Evolutionary conservation across 2,329 filamentous ascomycete genomes (phyloP).

Genomic region (Ambrosiella xylebori): DNA sequence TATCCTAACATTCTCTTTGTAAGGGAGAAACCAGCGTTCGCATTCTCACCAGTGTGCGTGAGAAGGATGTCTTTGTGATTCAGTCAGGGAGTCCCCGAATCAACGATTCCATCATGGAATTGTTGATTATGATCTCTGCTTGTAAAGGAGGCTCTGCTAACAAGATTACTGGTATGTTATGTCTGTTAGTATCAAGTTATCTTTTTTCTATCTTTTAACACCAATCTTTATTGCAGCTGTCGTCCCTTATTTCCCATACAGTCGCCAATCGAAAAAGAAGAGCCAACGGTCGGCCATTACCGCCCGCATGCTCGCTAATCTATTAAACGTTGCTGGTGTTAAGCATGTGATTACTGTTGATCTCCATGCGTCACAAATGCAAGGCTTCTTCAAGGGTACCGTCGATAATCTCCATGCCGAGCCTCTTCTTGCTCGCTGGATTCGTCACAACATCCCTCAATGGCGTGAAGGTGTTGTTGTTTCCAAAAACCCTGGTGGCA

Average conservation of each 20-base stretch:
- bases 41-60: conserved; percentile 62
- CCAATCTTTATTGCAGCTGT: conserved; percentile 40
- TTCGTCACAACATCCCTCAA: conserved; percentile 67
- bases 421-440: conserved; percentile 89
- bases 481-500: conserved; percentile 94
- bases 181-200: not conserved
- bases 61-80: conserved; percentile 97
- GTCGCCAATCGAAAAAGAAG: conserved; percentile 98
- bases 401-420: conserved; percentile 96
- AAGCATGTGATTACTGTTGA: conserved; percentile 97
- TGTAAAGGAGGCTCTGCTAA: conserved; percentile 96
- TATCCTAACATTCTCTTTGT: conserved; percentile 18
- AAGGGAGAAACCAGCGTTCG: conserved; percentile 54
- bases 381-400: conserved; percentile 95
- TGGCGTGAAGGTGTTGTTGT: conserved; percentile 92
- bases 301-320: conserved; percentile 89
- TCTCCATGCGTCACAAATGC: conserved; percentile 95
- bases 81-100: conserved; percentile 92
- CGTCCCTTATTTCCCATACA: conserved; percentile 95
- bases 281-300: conserved; percentile 91
- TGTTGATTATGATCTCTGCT: conserved; percentile 96
- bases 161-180: conserved; percentile 70
- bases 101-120: conserved; percentile 98
- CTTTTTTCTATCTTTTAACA: conserved; percentile 3
- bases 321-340: conserved; percentile 82